A percentile compares a stretch with the other conserved stretches of the same genome.
Evolutionary conservation across 192 early-diverging fungal genomes (phyloP).

Genomic region (Entomortierella lignicola): DNA sequence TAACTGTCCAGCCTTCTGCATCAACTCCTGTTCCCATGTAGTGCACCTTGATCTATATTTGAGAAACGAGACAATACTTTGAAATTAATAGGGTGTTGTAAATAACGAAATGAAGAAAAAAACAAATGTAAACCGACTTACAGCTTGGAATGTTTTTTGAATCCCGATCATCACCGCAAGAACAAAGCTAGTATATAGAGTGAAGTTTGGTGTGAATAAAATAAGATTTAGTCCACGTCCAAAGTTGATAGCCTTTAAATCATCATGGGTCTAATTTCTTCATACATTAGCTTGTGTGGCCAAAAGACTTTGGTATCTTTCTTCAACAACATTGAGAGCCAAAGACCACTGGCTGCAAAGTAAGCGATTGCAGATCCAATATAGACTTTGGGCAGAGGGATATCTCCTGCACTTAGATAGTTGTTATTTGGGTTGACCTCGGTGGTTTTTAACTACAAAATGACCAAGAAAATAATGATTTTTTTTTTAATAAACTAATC

Average conservation of each 20-base stretch:
- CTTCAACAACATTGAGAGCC: constrained; percentile 40
- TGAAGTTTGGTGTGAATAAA: background rate
- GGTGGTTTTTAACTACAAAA: constrained; percentile 53
- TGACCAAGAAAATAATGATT: background rate
- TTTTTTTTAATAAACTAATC: too few species aligned
- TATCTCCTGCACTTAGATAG: constrained; percentile 65
- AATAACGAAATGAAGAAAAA: too few species aligned
- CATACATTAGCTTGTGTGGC: constrained; percentile 66
- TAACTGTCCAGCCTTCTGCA: constrained; percentile 64
- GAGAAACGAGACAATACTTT: too few species aligned
- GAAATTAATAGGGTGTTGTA: too few species aligned
- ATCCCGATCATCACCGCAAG: constrained; percentile 59
- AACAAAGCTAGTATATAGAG: constrained; percentile 40
- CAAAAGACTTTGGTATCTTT: constrained; percentile 60
- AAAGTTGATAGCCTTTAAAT: too few species aligned
- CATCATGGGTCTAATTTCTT: constrained; percentile 4
- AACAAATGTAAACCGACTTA: constrained; percentile 47
- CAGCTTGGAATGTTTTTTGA: constrained; percentile 64
- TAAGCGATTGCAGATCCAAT: constrained; percentile 48
- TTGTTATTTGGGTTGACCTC: constrained; percentile 63
- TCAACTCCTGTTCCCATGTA: constrained; percentile 61
- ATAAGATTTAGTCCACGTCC: too few species aligned
- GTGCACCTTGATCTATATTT: constrained; percentile 56
- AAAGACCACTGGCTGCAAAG: constrained; percentile 42
- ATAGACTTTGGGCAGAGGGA: constrained; percentile 62